phyloP scores from a whole-genome alignment of 2,329 filamentous ascomycete genomes.

The Ceratocystis albifundus region DNA sequence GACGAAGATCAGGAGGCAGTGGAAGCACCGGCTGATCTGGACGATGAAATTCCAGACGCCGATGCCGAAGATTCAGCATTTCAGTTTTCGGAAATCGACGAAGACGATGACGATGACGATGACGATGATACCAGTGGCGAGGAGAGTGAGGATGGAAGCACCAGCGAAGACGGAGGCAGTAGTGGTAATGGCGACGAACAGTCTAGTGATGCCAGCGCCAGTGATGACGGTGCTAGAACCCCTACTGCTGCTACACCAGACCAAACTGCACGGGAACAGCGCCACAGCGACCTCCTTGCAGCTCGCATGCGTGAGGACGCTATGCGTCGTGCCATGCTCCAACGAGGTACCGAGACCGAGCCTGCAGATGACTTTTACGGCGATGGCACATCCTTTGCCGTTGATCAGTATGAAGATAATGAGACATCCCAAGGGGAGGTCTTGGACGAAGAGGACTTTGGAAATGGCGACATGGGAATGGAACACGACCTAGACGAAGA shows the following conservation, averaged over 20 bases:
- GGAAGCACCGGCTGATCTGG: conserved; percentile 45
- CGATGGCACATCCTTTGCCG: conserved; percentile 36
- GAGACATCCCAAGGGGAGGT: conserved; percentile 37
- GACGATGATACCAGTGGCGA: conserved; percentile 28
- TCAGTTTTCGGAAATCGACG: conserved; percentile 32
- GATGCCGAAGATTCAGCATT: conserved; percentile 37
- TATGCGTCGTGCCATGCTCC: conserved; percentile 37
- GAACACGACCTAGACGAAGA: conserved; percentile 61
- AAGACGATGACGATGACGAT: conserved; percentile 35
- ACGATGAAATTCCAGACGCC: conserved; percentile 62
- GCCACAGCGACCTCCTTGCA: conserved; percentile 40
- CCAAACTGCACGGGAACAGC: conserved; percentile 33
- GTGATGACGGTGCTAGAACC: conserved; percentile 26
- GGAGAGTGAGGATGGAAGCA: not conserved
- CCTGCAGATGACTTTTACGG: conserved; percentile 39
- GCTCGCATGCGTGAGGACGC: conserved; percentile 48
- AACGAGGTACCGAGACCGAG: conserved; percentile 33
- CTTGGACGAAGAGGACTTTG: conserved; percentile 52
- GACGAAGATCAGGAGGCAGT: conserved; percentile 47
- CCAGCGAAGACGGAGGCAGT: not conserved
- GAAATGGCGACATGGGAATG: conserved; percentile 41
- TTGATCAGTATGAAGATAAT: conserved; percentile 13
- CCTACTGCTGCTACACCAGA: conserved; percentile 26
- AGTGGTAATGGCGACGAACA: conserved; percentile 32
- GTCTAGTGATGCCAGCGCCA: conserved; percentile 17